Percentiles rank a stretch among this genome's conserved stretches.
Conservation (phyloP, 441 rosid species). For the Biscutella laevigata region DNA sequence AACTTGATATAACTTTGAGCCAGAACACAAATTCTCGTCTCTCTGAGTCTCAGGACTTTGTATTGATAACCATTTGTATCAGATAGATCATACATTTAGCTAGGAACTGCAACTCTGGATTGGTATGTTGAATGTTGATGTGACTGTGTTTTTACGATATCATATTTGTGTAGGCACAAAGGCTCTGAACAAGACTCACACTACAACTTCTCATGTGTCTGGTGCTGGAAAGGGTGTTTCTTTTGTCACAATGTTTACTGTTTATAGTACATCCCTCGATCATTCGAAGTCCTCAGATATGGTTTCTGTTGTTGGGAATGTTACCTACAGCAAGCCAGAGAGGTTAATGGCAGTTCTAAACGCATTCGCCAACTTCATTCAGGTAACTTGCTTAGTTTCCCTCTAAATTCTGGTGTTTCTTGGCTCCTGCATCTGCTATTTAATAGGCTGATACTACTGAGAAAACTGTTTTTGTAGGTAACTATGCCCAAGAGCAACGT, state of each 20-base stretch:
- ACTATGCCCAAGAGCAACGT: conserved; percentile 65
- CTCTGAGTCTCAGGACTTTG: not conserved
- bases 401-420: not conserved
- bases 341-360: conserved; percentile 64
- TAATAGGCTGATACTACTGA: not conserved
- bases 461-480: conserved; percentile 33
- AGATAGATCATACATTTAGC: conserved; percentile 2
- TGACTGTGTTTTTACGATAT: not conserved
- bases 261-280: conserved; percentile 40
- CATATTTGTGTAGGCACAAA: conserved; percentile 40
- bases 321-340: conserved; percentile 55
- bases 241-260: conserved; percentile 72
- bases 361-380: conserved; percentile 59
- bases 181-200: conserved; percentile 60
- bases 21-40: not conserved
- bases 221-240: conserved; percentile 36
- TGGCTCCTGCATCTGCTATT: not conserved
- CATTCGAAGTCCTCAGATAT: conserved; percentile 31
- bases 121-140: not conserved
- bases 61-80: not conserved
- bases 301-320: conserved; percentile 68
- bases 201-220: conserved; percentile 24
- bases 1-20: no score
- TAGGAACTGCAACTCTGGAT: not conserved
- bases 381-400: conserved; percentile 34